Conservation (phyloP, 177 flowering plant genomes). For the Vitis hybrid region DNA sequence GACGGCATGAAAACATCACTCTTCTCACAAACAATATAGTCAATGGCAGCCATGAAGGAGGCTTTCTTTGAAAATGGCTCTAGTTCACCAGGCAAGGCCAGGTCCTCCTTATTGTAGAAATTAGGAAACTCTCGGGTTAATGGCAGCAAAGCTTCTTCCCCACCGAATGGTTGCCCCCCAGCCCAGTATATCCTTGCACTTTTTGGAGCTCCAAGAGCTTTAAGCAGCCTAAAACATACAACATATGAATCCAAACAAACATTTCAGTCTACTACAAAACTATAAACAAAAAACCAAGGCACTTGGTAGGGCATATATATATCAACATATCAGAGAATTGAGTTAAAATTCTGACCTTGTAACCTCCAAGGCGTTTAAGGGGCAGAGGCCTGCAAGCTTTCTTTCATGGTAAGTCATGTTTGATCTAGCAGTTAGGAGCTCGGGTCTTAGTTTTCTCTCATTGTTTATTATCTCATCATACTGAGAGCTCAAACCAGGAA, state of each 20-base stretch:
- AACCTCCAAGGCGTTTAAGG: constrained; percentile 85
- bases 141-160: constrained; percentile 74
- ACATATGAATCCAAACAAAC: constrained; percentile 8
- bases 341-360: constrained; percentile 44
- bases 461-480: constrained; percentile 68
- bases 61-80: constrained; percentile 76
- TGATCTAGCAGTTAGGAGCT: constrained; percentile 83
- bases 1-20: constrained; percentile 99
- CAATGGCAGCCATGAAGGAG: constrained; percentile 88
- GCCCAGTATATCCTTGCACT: constrained; percentile 88
- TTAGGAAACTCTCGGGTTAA: constrained; percentile 68
- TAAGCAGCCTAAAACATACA: constrained; percentile 64
- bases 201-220: constrained; percentile 90
- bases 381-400: constrained; percentile 95
- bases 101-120: constrained; percentile 85
- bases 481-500: constrained; percentile 77
- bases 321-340: not conserved
- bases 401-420: constrained; percentile 90
- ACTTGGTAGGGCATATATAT: no score
- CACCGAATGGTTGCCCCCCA: constrained; percentile 93
- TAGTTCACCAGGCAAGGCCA: constrained; percentile 83
- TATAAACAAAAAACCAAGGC: not conserved
- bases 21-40: constrained; percentile 74
- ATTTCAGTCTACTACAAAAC: not conserved
- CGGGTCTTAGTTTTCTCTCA: constrained; percentile 77